Base-by-base conservation (phyloP, 805 yeast species). In the Lipomyces japonicus region DNA sequence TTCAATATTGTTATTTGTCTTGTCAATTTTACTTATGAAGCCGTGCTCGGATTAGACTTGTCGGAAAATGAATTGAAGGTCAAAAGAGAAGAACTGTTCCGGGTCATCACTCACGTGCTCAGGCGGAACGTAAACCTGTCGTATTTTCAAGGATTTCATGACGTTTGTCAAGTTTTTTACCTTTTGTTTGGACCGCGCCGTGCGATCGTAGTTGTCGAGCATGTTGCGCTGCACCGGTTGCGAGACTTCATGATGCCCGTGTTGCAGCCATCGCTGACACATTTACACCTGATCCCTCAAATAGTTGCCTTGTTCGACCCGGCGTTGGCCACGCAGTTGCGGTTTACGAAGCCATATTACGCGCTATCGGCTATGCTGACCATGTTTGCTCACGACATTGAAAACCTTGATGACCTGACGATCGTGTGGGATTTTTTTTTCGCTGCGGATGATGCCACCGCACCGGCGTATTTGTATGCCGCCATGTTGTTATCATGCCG, bases 91-190 rank as follows among this genome's bases (percentile, higher is more conserved):
- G 63, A 73, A 41, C 68, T 82, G 43, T 63, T 61, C 22, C 64
- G 64, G 3, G 55, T 82, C 12, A 75, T 87, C 2, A 66, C 76
- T 12, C 70, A 71, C 18, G 71, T 88, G 2, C 70, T 93, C 12
- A 68, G 87, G 35, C 74, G 72, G 14, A 70, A 82, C 57, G 90
- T 90, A 0, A 61, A 66, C 2, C 69, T 90, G 37, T 72, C 79
- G 51, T 91, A 91, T 66, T 91, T 89, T 65, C 98, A 91, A 68
- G 98, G 98, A 0, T 87, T 77, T 65, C 97, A 91, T 66, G 97
- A 93, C 61, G 72, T 93, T 19, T 89, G 87, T 1, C 75, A 86
- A 32, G 75, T 85, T 3, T 71, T 86, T 4, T 68, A 85, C 3
- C 63, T 83, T 16, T 77, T 83, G 1, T 78, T 80, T 50, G 65